Evolutionary conservation across 306 rosid genomes (phyloP).

Genomic region (Neltuma alba): DNA sequence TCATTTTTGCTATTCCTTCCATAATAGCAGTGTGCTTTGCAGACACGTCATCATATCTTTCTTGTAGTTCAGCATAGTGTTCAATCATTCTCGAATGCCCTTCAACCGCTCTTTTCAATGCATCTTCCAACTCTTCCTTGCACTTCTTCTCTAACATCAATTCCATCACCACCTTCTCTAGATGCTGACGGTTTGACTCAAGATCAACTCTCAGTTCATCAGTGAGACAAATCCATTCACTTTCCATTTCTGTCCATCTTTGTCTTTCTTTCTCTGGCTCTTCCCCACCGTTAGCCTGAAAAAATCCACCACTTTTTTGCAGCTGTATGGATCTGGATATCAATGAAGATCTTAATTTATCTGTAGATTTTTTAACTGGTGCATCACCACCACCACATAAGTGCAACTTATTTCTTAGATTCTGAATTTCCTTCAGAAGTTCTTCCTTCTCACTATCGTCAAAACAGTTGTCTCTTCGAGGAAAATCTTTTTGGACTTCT

Average conservation of each 20-base stretch:
- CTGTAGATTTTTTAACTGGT: constrained; percentile 65
- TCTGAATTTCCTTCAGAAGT: constrained; percentile 85
- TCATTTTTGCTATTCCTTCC: constrained; percentile 93
- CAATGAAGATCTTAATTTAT: constrained; percentile 79
- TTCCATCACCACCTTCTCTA: constrained; percentile 76
- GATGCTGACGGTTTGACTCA: constrained; percentile 63
- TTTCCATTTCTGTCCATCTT: constrained; percentile 97
- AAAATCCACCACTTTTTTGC: constrained; percentile 54
- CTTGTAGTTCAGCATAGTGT: constrained; percentile 93
- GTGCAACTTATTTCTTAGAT: constrained; percentile 70
- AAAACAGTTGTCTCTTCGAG: constrained; percentile 38
- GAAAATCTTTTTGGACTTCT: constrained; percentile 45
- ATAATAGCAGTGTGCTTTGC: constrained; percentile 81
- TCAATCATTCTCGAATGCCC: constrained; percentile 93
- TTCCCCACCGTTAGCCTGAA: constrained; percentile 48
- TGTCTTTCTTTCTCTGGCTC: constrained; percentile 83
- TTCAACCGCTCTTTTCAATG: constrained; percentile 74
- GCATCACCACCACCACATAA: constrained; percentile 53
- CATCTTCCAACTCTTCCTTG: constrained; percentile 88
- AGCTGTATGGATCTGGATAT: constrained; percentile 78
- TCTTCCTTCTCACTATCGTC: constrained; percentile 81
- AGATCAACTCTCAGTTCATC: constrained; percentile 90
- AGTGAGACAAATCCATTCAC: constrained; percentile 95
- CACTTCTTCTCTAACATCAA: constrained; percentile 70
- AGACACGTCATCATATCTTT: constrained; percentile 74